phyloP scores from a whole-genome alignment of 2,329 filamentous ascomycete species.

The Clonostachys solani region DNA sequence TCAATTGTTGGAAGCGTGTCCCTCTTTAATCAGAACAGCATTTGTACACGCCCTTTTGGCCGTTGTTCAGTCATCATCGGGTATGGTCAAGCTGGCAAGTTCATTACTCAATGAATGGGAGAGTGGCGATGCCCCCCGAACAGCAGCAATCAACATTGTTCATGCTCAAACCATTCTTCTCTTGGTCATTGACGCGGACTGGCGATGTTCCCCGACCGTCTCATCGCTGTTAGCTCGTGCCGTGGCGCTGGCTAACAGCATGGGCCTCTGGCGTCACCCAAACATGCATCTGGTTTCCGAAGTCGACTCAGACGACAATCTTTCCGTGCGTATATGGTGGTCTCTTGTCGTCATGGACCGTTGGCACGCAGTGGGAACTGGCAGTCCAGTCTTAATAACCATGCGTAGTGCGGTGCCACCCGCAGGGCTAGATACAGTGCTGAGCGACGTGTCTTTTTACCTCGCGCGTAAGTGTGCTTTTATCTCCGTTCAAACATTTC shows the following conservation, averaged over 20 bases:
- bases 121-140: slow-evolving; percentile 28
- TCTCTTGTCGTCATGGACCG: slow-evolving; percentile 67
- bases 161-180: slow-evolving; percentile 65
- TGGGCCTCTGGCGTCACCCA: slow-evolving; percentile 49
- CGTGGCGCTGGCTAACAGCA: slow-evolving; percentile 59
- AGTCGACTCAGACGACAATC: slow-evolving; percentile 55
- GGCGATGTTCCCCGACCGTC: slow-evolving; percentile 39
- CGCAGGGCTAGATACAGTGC: slow-evolving; percentile 51
- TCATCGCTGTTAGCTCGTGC: slow-evolving; percentile 58
- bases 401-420: slow-evolving; percentile 57
- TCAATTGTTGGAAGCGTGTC: slow-evolving; percentile 50
- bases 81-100: slow-evolving; percentile 38
- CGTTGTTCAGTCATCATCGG: slow-evolving; percentile 34
- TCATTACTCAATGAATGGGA: slow-evolving; percentile 50
- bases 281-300: slow-evolving; percentile 44
- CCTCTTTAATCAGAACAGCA: slow-evolving; percentile 53
- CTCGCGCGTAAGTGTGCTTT: slow-evolving; percentile 53
- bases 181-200: slow-evolving; percentile 61
- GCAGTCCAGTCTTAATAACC: slow-evolving; percentile 57
- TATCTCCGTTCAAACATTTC: background rate
- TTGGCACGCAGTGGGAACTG: slow-evolving; percentile 68
- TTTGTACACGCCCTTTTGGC: slow-evolving; percentile 61
- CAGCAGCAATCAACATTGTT: slow-evolving; percentile 41
- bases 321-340: slow-evolving; percentile 67
- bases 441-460: slow-evolving; percentile 62